A percentile compares a stretch with the other conserved stretches of the same genome.
Evolutionary conservation across 2,329 filamentous ascomycete species (phyloP).

Genomic region (Scopulariopsis brevicaulis): DNA sequence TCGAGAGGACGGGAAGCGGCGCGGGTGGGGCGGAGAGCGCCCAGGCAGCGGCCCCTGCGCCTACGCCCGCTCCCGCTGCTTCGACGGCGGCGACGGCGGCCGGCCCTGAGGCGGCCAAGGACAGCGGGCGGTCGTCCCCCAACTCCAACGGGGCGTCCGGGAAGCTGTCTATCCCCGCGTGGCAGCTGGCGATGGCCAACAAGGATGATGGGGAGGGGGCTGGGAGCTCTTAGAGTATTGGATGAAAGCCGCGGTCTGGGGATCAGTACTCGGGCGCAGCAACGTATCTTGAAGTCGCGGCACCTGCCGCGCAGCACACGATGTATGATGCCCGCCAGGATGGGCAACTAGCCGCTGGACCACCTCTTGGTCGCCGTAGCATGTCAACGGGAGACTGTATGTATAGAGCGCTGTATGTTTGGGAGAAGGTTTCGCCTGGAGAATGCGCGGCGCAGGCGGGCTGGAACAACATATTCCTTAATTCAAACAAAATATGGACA

Average conservation of each 20-base stretch:
- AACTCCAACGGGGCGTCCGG: constrained; percentile 22
- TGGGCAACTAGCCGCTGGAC: background rate
- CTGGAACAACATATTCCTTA: background rate
- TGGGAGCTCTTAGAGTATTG: constrained; percentile 6
- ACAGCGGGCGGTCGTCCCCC: constrained; percentile 5
- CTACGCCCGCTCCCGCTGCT: background rate
- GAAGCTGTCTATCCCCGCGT: constrained; percentile 64
- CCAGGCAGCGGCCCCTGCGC: background rate
- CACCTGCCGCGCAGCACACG: background rate
- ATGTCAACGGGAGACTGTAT: background rate
- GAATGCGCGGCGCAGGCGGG: background rate
- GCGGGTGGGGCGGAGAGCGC: background rate
- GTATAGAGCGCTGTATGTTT: background rate
- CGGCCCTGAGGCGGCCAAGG: background rate
- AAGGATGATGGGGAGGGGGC: constrained; percentile 13
- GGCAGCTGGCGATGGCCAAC: constrained; percentile 54
- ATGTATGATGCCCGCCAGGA: background rate
- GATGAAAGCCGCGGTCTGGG: background rate
- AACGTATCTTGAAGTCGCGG: background rate
- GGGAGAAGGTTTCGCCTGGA: background rate
- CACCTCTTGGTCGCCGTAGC: background rate
- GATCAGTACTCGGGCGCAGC: background rate
- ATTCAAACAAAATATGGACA: background rate
- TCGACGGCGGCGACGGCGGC: background rate
- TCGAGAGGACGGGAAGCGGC: background rate